Evolutionary conservation across 495 filamentous ascomycete genomes (phyloP), one percentile per base, ranked within the genome.

Genomic region (Lasiosphaeria ovina): DNA sequence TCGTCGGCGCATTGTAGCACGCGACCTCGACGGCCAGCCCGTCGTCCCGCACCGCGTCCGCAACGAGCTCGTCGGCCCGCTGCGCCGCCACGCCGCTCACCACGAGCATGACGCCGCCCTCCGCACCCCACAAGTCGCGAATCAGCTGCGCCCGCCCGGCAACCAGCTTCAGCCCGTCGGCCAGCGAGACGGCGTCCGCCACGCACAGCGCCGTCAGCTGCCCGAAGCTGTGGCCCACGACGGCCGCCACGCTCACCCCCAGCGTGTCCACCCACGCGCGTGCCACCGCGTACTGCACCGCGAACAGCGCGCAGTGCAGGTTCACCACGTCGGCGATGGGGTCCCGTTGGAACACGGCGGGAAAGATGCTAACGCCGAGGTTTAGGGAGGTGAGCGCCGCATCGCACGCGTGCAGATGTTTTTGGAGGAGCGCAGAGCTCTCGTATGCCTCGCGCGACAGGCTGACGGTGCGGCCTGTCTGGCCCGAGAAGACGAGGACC

Each of bases 401-500:
- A 48, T 83, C 62, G 38, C 74, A 76, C 0, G 60, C 35, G 42
- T 79, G 66, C 1, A 86, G 59, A 61, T 85, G 64, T 0, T 55
- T 57, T 11, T 74, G 69, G 0, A 85, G 55, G 1, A 77, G 4
- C 0, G 55, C 50, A 3, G 64, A 45, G 0, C 47, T 42, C 1
- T 80, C 63, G 40, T 74, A 81, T 0, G 81, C 4, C 3, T 55
- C 7, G 12, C 58, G 60, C 49, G 72, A 60, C 1, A 84, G 54
- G 0, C 76, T 74, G 5, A 81, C 61, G 17, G 50, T 75, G 1
- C 49, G 71, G 0, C 71, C 74, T 0, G 68, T 65, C 57, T 84
- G 81, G 9, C 80, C 81, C 4, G 79, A 78, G 45, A 85, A 83
- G 45, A 72, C 76, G 0, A 84, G 62, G 10, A 84, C 61, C 0